These are phyloP conservation scores for Raphanus hybrid DNA, from an alignment of 441 rosid species.

Conservation along the genomic window DNA sequence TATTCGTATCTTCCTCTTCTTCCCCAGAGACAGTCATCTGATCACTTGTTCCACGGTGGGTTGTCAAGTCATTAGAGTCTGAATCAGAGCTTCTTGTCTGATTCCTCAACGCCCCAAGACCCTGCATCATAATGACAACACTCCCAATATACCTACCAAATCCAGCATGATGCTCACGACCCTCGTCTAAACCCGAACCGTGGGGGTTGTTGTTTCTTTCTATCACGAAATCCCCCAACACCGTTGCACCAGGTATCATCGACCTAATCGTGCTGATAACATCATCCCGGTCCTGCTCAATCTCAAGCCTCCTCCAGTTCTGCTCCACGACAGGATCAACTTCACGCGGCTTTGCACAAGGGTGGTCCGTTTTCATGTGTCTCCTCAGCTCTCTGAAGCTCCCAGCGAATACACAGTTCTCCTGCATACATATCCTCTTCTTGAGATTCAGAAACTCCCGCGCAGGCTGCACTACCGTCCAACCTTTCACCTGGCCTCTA, in stretches of 20 bases:
- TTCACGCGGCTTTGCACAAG: constrained; percentile 76
- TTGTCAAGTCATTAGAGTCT: constrained; percentile 42
- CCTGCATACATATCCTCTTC: constrained; percentile 94
- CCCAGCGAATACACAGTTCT: constrained; percentile 74
- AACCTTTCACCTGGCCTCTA: constrained; percentile 97
- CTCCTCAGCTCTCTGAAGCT: constrained; percentile 89
- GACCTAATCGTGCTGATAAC: constrained; percentile 88
- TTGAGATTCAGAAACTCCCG: constrained; percentile 75
- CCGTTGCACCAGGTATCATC: constrained; percentile 86
- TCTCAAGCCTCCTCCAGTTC: constrained; percentile 86
- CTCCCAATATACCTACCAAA: constrained; percentile 63
- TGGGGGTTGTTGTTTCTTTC: constrained; percentile 60
- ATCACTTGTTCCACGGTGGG: constrained; percentile 25
- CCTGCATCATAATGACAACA: constrained; percentile 67
- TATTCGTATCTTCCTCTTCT: constrained; percentile 49
- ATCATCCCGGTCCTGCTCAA: constrained; percentile 77
- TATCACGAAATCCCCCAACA: constrained; percentile 83
- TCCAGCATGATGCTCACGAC: constrained; percentile 45
- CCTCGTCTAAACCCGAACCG: constrained; percentile 58
- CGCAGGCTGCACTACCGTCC: constrained; percentile 95
- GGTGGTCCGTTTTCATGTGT: constrained; percentile 86
- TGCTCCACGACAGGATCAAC: constrained; percentile 80
- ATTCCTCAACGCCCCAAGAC: constrained; percentile 65
- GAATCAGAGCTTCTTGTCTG: constrained; percentile 40
- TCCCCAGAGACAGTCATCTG: constrained; percentile 46